These are phyloP conservation scores for Dicorynia guianensis DNA, from an alignment of 306 rosid genomes.

Conservation along the genomic window DNA sequence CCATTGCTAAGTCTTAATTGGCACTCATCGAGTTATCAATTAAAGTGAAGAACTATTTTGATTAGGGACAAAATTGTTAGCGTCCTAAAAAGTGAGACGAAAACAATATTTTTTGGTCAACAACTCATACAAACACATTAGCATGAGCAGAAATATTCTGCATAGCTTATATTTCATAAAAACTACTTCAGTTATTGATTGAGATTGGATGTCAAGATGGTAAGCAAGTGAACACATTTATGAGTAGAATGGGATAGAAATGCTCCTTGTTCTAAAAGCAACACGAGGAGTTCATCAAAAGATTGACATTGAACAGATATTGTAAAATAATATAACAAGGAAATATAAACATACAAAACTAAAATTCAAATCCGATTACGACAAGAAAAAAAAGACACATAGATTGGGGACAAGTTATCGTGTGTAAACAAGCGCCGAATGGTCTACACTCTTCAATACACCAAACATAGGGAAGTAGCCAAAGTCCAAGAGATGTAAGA, in stretches of 20 bases:
- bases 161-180: no score
- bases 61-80: no score
- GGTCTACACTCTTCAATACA: background rate
- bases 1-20: no score
- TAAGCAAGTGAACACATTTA: background rate
- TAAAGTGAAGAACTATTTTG: no score
- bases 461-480: no score
- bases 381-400: no score
- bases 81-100: no score
- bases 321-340: background rate
- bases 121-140: no score
- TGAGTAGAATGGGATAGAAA: background rate
- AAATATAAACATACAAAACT: background rate
- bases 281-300: background rate
- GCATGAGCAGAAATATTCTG: no score
- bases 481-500: no score
- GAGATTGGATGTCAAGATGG: background rate
- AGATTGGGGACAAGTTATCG: background rate
- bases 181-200: background rate
- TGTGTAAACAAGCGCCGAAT: background rate
- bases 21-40: no score
- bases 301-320: background rate
- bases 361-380: background rate
- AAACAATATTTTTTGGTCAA: no score
- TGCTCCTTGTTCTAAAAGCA: background rate